phyloP scores from a whole-genome alignment of 306 rosid species.

The Vigna reflexopilosa region DNA sequence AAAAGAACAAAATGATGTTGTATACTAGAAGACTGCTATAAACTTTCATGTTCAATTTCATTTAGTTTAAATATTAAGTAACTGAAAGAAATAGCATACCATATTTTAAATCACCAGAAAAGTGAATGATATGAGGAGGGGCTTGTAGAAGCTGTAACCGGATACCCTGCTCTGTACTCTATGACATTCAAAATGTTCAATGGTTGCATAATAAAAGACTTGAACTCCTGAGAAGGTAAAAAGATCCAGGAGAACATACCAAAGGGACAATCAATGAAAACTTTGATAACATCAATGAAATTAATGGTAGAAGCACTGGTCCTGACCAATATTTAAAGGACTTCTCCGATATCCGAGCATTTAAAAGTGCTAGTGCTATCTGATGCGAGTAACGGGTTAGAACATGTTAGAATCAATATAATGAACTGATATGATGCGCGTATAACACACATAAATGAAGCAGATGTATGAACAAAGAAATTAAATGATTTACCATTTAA shows the following conservation, averaged over 20 bases:
- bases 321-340: conserved; percentile 80
- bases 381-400: conserved; percentile 43
- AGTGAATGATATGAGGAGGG: conserved; percentile 72
- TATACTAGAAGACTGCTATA: conserved; percentile 10
- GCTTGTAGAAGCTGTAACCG: conserved; percentile 89
- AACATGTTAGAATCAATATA: conserved; percentile 36
- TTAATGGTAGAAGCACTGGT: conserved; percentile 71
- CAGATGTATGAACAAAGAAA: conserved; percentile 16
- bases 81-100: conserved; percentile 54
- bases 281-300: conserved; percentile 87
- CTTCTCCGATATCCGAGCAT: conserved; percentile 84
- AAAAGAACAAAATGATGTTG: conserved; percentile 3
- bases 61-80: conserved; percentile 12
- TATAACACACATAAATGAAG: conserved; percentile 24
- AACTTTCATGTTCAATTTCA: conserved; percentile 18
- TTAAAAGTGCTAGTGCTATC: conserved; percentile 78
- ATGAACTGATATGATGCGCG: conserved; percentile 20
- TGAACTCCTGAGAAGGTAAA: conserved; percentile 17
- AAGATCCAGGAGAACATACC: conserved; percentile 57
- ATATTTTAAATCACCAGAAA: conserved; percentile 85
- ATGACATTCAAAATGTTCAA: conserved; percentile 48
- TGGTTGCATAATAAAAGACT: conserved; percentile 33
- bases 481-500: background rate
- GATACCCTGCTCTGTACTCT: conserved; percentile 86
- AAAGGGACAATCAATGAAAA: conserved; percentile 88